Conservation (phyloP, 495 filamentous ascomycete species). For the Xylaria cubensis region DNA sequence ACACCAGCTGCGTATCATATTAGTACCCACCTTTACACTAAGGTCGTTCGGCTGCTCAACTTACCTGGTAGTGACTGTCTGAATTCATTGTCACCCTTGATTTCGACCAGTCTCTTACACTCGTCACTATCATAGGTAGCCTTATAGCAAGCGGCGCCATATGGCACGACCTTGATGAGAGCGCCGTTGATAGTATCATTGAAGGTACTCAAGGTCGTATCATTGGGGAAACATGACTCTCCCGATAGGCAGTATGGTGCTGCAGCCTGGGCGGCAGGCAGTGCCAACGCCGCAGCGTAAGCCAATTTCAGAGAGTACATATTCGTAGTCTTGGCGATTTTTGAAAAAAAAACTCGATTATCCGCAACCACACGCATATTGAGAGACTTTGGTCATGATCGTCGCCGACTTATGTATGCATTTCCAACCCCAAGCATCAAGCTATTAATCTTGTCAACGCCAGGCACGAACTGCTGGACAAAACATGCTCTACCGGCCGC, state of each 20-base stretch:
- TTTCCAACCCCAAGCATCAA: background rate
- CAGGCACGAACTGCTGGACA: background rate
- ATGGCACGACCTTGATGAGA: conserved; percentile 55
- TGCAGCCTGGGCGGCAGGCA: conserved; percentile 2
- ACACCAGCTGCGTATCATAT: background rate
- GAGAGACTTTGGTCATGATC: background rate
- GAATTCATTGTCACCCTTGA: conserved; percentile 2
- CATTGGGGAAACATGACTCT: conserved; percentile 47
- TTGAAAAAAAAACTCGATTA: background rate
- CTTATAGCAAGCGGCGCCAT: conserved; percentile 56
- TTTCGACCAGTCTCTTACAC: conserved; percentile 13
- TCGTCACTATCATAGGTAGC: conserved; percentile 34
- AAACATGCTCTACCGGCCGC: background rate
- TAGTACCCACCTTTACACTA: background rate
- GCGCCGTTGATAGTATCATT: conserved; percentile 49
- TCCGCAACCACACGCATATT: background rate
- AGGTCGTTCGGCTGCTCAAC: background rate
- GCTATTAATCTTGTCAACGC: background rate
- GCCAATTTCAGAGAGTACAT: conserved; percentile 2
- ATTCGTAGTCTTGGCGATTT: background rate
- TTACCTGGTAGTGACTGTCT: conserved; percentile 10
- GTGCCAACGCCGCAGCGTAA: background rate
- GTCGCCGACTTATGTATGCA: conserved; percentile 1
- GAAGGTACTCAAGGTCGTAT: conserved; percentile 44
- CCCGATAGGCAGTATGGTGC: conserved; percentile 42